These are phyloP conservation scores for Diaporthe caulivora DNA, from an alignment of 2,329 filamentous ascomycete species.

Conservation along the genomic window DNA sequence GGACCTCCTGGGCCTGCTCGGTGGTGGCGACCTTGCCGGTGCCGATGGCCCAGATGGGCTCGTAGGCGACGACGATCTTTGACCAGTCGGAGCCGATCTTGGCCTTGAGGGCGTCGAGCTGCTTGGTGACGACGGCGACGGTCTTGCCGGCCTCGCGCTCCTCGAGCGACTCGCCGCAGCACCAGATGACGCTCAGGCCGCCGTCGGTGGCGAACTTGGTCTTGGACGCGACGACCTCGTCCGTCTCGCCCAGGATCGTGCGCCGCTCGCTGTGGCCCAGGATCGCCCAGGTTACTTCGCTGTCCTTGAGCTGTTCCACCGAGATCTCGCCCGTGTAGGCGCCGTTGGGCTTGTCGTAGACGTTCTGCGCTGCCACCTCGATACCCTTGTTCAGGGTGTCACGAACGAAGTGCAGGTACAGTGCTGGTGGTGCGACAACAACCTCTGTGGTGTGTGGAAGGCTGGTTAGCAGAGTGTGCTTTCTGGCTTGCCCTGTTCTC, in stretches of 20 bases:
- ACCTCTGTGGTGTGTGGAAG: slow-evolving; percentile 76
- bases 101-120: slow-evolving; percentile 83
- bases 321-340: slow-evolving; percentile 98
- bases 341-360: slow-evolving; percentile 96
- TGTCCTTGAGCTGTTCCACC: slow-evolving; percentile 90
- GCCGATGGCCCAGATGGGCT: slow-evolving; percentile 97
- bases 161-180: slow-evolving; percentile 95
- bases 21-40: slow-evolving; percentile 94
- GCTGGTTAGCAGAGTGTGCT: slow-evolving; percentile 5
- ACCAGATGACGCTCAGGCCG: slow-evolving; percentile 92
- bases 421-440: slow-evolving; percentile 88
- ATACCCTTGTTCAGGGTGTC: slow-evolving; percentile 81
- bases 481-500: not conserved
- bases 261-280: slow-evolving; percentile 96
- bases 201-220: slow-evolving; percentile 92
- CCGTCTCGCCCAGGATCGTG: slow-evolving; percentile 87
- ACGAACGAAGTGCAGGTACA: slow-evolving; percentile 91
- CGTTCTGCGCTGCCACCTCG: slow-evolving; percentile 94
- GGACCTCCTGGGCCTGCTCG: slow-evolving; percentile 92
- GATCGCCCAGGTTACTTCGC: slow-evolving; percentile 88
- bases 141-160: slow-evolving; percentile 90
- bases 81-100: slow-evolving; percentile 84
- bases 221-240: slow-evolving; percentile 90
- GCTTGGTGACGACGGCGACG: slow-evolving; percentile 84
- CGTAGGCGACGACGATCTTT: slow-evolving; percentile 96